Percentiles rank a stretch among this genome's conserved stretches.
phyloP scores from a whole-genome alignment of 352 stramenopile genomes.

The Globisporangium cylindrosporum region DNA sequence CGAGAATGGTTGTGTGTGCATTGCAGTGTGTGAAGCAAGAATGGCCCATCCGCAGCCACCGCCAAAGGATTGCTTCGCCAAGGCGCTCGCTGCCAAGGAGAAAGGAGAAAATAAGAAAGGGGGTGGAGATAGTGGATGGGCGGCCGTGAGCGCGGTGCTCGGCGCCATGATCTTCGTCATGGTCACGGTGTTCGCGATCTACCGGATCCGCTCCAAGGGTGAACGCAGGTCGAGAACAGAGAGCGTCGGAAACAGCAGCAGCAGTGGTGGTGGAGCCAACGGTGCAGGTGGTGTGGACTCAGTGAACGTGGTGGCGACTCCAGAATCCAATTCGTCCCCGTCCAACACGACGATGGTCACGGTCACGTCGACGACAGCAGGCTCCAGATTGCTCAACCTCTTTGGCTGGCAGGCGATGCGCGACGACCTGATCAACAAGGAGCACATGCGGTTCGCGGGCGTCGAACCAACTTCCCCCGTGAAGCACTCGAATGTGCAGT shows the following conservation, averaged over 20 bases:
- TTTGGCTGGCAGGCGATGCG: conserved; percentile 47
- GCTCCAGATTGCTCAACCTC: conserved; percentile 26
- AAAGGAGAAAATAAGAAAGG: conserved; percentile 2
- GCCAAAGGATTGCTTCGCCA: conserved; percentile 16
- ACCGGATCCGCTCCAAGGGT: conserved; percentile 37
- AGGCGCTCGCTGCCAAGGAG: conserved; percentile 16
- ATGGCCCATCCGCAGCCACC: conserved; percentile 4
- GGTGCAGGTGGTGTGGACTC: not conserved
- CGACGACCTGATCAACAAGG: conserved; percentile 40
- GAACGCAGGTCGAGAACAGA: conserved; percentile 14
- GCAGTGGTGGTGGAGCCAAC: not conserved
- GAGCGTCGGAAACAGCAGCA: not conserved
- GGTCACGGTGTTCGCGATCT: conserved; percentile 47
- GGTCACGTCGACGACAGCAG: conserved; percentile 20
- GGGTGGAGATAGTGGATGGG: not conserved
- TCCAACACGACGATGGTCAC: conserved; percentile 18
- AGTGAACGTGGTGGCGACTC: conserved; percentile 14
- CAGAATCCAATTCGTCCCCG: conserved; percentile 12
- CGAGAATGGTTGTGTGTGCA: conserved; percentile 20
- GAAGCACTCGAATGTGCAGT: conserved; percentile 19
- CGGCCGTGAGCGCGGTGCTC: conserved; percentile 22
- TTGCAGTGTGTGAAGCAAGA: conserved; percentile 17
- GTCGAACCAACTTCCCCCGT: conserved; percentile 18
- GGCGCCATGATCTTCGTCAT: conserved; percentile 49
- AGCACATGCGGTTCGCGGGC: conserved; percentile 37